A percentile compares a stretch with the other conserved stretches of the same genome.
phyloP scores from a whole-genome alignment of 768 basidiomycete genomes.

The Pleurotus tuoliensis region DNA sequence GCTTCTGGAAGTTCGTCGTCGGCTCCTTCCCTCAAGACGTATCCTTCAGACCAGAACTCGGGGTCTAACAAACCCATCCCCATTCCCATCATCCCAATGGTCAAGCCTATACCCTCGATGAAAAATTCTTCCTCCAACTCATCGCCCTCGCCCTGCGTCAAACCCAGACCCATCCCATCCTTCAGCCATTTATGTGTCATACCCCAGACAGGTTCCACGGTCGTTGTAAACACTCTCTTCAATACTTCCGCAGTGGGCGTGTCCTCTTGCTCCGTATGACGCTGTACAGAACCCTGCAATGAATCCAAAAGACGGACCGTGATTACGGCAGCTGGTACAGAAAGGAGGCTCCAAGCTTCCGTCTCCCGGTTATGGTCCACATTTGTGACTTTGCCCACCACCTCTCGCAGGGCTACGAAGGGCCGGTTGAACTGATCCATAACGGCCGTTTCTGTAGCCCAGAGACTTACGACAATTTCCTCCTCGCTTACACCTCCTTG shows the following conservation, averaged over 20 bases:
- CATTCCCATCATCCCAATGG: slow-evolving; percentile 41
- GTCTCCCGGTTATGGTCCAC: neutral
- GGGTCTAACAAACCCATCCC: slow-evolving; percentile 56
- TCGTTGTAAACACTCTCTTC: slow-evolving; percentile 56
- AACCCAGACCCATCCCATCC: slow-evolving; percentile 60
- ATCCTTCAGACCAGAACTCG: slow-evolving; percentile 80
- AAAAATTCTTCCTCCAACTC: slow-evolving; percentile 75
- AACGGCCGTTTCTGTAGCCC: slow-evolving; percentile 58
- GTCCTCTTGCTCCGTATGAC: slow-evolving; percentile 58
- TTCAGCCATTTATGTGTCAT: slow-evolving; percentile 72
- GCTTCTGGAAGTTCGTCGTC: slow-evolving; percentile 19
- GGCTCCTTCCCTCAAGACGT: slow-evolving; percentile 45
- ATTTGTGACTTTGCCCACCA: slow-evolving; percentile 34
- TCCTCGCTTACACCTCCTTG: slow-evolving; percentile 40
- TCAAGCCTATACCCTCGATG: slow-evolving; percentile 66
- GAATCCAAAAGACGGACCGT: slow-evolving; percentile 61
- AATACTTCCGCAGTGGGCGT: slow-evolving; percentile 49
- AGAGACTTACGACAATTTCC: slow-evolving; percentile 58
- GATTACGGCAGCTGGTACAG: slow-evolving; percentile 42
- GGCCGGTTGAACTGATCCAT: slow-evolving; percentile 52
- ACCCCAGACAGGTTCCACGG: slow-evolving; percentile 69
- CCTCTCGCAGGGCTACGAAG: slow-evolving; percentile 52
- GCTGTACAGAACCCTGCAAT: slow-evolving; percentile 53
- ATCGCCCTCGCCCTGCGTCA: slow-evolving; percentile 26
- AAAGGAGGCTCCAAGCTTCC: neutral